These are phyloP conservation scores for Termitomyces sp. DNA, from an alignment of 768 basidiomycete genomes.

Conservation along the genomic window DNA sequence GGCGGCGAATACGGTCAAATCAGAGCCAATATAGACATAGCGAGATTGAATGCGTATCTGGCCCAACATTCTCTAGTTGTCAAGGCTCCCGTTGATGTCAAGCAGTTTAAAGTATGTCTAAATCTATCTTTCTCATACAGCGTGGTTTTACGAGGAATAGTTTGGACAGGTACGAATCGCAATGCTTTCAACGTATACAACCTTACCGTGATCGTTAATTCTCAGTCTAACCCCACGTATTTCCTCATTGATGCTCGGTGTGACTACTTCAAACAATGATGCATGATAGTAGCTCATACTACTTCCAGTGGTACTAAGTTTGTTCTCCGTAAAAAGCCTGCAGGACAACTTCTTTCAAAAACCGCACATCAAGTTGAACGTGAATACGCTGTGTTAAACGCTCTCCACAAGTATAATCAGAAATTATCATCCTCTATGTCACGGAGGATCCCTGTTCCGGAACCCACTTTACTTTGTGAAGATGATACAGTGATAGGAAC, in stretches of 20 bases:
- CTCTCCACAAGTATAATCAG: conserved; percentile 72
- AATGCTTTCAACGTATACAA: neutral
- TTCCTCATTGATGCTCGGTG: conserved; percentile 79
- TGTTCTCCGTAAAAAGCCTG: conserved; percentile 92
- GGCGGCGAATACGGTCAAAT: conserved; percentile 77
- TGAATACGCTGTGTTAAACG: conserved; percentile 77
- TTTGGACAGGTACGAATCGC: conserved; percentile 72
- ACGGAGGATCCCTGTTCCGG: conserved; percentile 75
- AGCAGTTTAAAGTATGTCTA: conserved; percentile 84
- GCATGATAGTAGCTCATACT: neutral
- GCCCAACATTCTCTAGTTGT: conserved; percentile 48
- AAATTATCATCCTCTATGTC: conserved; percentile 42
- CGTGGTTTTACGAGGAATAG: conserved; percentile 29
- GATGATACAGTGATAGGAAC: conserved; percentile 78
- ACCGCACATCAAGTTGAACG: conserved; percentile 97
- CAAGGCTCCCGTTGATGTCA: conserved; percentile 63
- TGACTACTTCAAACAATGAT: conserved; percentile 16
- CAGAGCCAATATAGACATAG: conserved; percentile 63
- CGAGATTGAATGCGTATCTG: conserved; percentile 64
- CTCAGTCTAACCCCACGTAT: conserved; percentile 93
- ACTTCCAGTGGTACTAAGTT: conserved; percentile 48
- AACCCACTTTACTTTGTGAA: conserved; percentile 79
- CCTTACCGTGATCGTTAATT: neutral
- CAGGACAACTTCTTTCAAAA: conserved; percentile 77
- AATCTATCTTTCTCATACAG: neutral